Base-by-base conservation (phyloP, 805 yeast species). In the Isabelozyma pseudorhagii region DNA sequence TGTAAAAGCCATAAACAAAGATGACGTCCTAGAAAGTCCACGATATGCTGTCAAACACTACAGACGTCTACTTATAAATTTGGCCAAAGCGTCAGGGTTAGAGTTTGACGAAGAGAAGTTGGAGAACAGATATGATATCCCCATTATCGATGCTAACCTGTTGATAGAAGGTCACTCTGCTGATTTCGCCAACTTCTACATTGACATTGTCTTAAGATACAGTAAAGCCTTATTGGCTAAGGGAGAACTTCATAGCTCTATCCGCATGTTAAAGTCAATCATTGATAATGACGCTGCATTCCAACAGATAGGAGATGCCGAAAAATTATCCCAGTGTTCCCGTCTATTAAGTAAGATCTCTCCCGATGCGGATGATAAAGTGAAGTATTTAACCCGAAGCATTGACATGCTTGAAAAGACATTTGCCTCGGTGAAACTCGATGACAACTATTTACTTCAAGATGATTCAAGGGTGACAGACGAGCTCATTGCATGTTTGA, bases 1-100 rank as follows among this genome's bases (percentile, higher is more conserved):
- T 0, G 77, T 73, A 15, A 71, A 69, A 52, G 79, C 76, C 15
- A 64, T 74, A 41, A 69, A 72, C 51, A 74, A 74, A 51, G 79
- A 74, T 53, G 79, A 74, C 49, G 75, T 69, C 15, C 58, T 74
- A 50, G 60, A 57, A 45, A 67, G 72, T 49, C 79, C 79, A 18
- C 57, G 75, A 38, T 64, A 69, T 51, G 74, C 79, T 6, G 75
- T 68, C 3, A 74, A 74, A 50, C 78, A 74, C 57, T 74, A 74
- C 55, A 53, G 75, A 41, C 58, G 75, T 48, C 54, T 74, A 8
- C 56, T 74, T 43, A 54, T 71, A 8, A 69, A 69, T 41, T 50
- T 74, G 49, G 73, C 73, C 17, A 58, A 58, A 34, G 55, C 61
- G 43, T 63, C 68, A 3, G 53, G 55, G n/a, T 38, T 64, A 14